Evolutionary conservation across 75 land plant species (phyloP).

Genomic region (Cupressus sempervirens): DNA sequence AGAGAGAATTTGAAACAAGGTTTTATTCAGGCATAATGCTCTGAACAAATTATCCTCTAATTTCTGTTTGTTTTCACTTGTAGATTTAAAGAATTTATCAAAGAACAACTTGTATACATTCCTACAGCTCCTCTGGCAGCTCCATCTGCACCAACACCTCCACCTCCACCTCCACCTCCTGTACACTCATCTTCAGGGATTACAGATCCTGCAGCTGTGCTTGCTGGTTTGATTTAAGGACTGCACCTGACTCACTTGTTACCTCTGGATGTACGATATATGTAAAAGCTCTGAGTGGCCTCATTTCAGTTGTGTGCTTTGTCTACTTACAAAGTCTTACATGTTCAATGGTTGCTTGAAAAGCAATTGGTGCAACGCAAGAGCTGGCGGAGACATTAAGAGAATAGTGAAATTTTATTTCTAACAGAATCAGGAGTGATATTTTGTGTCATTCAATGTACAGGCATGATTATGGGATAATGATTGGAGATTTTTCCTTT

Average conservation of each 20-base stretch:
- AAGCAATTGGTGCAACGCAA: constrained; percentile 10
- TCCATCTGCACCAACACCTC: constrained; percentile 23
- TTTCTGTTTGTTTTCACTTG: neutral
- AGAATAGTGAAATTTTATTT: constrained; percentile 10
- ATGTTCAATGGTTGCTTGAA: neutral
- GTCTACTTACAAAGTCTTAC: constrained; percentile 11
- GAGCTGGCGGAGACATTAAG: constrained; percentile 14
- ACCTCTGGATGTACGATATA: neutral
- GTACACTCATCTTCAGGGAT: constrained; percentile 28
- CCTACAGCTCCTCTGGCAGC: constrained; percentile 32
- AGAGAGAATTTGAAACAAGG: neutral
- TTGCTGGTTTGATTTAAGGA: constrained; percentile 69
- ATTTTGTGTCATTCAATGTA: constrained; percentile 5
- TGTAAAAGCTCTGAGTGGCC: constrained; percentile 14
- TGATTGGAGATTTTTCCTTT: constrained; percentile 2
- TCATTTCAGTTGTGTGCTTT: constrained; percentile 14
- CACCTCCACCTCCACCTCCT: constrained; percentile 30
- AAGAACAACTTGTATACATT: constrained; percentile 74
- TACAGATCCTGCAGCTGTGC: constrained; percentile 85
- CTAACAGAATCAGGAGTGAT: constrained; percentile 9
- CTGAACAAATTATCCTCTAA: neutral
- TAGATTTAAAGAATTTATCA: constrained; percentile 95
- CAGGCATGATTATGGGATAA: neutral
- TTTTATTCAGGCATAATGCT: neutral
- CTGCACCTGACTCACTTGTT: constrained; percentile 2